A percentile compares a stretch with the other conserved stretches of the same genome.
These are phyloP conservation scores for Neospora caninum DNA, from an alignment of 169 alveolate genomes.

Conservation along the genomic window DNA sequence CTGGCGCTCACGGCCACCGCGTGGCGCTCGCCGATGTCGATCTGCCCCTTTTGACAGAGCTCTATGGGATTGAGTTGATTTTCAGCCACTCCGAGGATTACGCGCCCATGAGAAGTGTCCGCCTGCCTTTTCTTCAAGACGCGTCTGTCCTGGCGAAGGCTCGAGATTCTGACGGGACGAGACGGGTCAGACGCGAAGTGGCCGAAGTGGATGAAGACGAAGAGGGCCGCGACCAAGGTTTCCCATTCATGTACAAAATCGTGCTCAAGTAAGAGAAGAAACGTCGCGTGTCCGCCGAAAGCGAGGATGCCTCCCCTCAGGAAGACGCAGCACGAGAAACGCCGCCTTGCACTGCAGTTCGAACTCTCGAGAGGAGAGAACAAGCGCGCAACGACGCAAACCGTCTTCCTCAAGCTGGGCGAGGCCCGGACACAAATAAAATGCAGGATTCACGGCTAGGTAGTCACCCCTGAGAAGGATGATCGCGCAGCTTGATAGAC, in stretches of 20 bases:
- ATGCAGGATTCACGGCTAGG: too few species aligned
- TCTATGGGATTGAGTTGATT: conserved; percentile 48
- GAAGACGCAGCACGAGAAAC: too few species aligned
- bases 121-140: conserved; percentile 49
- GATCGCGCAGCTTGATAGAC: too few species aligned
- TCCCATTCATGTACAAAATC: conserved; percentile 53
- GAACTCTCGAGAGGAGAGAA: too few species aligned
- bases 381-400: too few species aligned
- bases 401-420: too few species aligned
- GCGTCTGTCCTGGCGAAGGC: neutral
- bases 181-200: neutral
- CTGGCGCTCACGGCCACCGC: too few species aligned
- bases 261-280: conserved; percentile 46
- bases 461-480: too few species aligned
- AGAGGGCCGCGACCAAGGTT: neutral
- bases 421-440: too few species aligned
- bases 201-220: neutral
- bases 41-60: neutral
- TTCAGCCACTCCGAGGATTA: conserved; percentile 35
- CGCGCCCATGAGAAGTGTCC: conserved; percentile 47
- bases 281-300: neutral
- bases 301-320: neutral
- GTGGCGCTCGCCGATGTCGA: neutral
- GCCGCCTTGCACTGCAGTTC: too few species aligned
- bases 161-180: neutral